Evolutionary conservation across 192 early-diverging fungal genomes (phyloP), one percentile per base, ranked within the genome.

Genomic region (Mortierella antarctica): DNA sequence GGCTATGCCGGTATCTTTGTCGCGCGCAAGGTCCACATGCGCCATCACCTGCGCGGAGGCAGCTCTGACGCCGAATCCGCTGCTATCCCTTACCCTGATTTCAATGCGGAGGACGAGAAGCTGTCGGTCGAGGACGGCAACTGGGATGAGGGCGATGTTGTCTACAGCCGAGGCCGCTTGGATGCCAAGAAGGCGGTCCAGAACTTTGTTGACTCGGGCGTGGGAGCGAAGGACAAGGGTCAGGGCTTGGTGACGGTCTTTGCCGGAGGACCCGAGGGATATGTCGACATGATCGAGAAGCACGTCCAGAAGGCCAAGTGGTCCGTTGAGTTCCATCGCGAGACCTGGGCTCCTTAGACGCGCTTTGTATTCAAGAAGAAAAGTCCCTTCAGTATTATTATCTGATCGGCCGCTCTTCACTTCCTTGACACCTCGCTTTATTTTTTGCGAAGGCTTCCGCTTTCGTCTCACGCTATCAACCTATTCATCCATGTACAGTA

Each of bases 91-190:
- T 70, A 52, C 67, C 67, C 75, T 14, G 62, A 48, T 53, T 48
- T 56, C 17, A 31, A 46, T 5, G 53, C 53, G 1, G 63, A 55
- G 4, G 50, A 59, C 4, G 74, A 63, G 31, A 65, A 72, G 39
- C 56, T 63, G 6, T 62, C 56, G 4, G 64, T 62, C 14, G 58
- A 67, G 10, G 77, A 72, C 18, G 70, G 77, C 6, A 80, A 80
- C 60, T 80, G 77, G 77, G 77, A 80, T 46, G 77, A 80, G 13
- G 70, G 77, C 0, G 77, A 80, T 59, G 70, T 80, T 1, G 77
- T 80, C 4, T 80, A 80, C n/a, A 72, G 67, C 10, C 64, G 45
- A 41, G 70, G 77, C 5, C 64, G 77, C 31, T 67, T 80, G 59
- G 77, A 80, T 58, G 60, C 64, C 50, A 57, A 61, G 42, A 72